Conservation (phyloP, 768 basidiomycete genomes). For the Mrakia blollopis region DNA sequence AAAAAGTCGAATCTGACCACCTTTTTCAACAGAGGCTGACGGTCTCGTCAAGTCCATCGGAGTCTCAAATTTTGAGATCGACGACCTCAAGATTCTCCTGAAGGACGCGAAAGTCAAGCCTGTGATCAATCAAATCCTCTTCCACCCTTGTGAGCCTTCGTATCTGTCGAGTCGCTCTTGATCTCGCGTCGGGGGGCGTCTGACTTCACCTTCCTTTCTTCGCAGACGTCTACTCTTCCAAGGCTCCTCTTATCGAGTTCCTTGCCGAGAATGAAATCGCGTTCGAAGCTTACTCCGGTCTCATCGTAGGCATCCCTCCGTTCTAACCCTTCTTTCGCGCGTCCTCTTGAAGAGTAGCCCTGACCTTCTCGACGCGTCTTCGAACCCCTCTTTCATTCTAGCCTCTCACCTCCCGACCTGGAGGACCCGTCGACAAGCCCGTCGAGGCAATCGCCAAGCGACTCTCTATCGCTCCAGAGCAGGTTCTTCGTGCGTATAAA, state of each 20-base stretch:
- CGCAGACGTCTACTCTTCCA: slow-evolving; percentile 59
- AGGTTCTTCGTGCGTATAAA: slow-evolving; percentile 50
- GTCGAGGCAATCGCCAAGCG: slow-evolving; percentile 55
- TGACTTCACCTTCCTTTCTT: no score
- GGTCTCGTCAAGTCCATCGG: slow-evolving; percentile 49
- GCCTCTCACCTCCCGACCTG: slow-evolving; percentile 57
- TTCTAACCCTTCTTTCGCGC: no score
- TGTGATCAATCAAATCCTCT: slow-evolving; percentile 60
- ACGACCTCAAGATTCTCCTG: slow-evolving; percentile 53
- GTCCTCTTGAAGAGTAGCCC: no score
- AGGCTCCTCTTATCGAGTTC: slow-evolving; percentile 55
- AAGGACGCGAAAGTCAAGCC: slow-evolving; percentile 56
- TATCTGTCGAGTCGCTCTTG: no score
- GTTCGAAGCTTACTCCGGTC: slow-evolving; percentile 58
- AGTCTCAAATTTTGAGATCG: slow-evolving; percentile 62
- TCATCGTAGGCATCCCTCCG: not conserved
- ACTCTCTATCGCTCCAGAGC: slow-evolving; percentile 55
- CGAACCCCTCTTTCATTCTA: slow-evolving; percentile 36
- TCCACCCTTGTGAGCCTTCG: no score
- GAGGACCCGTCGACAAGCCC: slow-evolving; percentile 61
- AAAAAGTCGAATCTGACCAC: not conserved
- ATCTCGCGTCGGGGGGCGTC: no score
- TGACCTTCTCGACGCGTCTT: not conserved
- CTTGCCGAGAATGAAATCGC: slow-evolving; percentile 57
- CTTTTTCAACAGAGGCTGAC: slow-evolving; percentile 15